Base-by-base conservation (phyloP, 2,329 filamentous ascomycete species). In the Arachnopeziza araneosa region DNA sequence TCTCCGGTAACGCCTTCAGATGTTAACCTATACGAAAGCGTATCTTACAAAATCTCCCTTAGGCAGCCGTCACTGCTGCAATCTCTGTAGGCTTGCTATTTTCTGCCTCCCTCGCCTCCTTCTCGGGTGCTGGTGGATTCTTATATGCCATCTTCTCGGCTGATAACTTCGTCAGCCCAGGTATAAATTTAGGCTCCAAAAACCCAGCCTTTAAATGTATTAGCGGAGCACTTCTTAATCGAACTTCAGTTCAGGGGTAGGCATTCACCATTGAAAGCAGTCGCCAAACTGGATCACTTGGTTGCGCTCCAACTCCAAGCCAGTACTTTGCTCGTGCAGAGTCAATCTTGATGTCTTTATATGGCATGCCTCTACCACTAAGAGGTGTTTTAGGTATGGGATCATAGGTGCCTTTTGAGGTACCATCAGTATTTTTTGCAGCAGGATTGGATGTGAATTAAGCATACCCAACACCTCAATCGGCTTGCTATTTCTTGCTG, bases 281-380 rank as follows among this genome's bases (percentile, higher is more conserved):
- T 72, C 91, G 83, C 93, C 93, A 96, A 44, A 89, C 90, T 2
- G 90, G 87, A 67, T 97, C 91, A 64, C 89, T 93, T 10, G 95
- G 95, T 77, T 99, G 95, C 59, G 95, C 95, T 0, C 95, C 95
- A 2, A 98, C 93, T 73, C 95, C 95, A 44, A 99, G 82, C 95
- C 95, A 99, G 79, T 99, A 99, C 75, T 89, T 88, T 60, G 93
- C 90, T 62, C 95, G 82, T 66, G 84, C 79, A 8, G 83, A 79
- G 75, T 99, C 95, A 17, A 99, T 82, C 70, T 91, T 87, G 73
- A 99, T 90, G 67, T 98, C 93, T 77, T 99, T 99, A 79, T 89
- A 91, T 59, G 90, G 83, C 60, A 86, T 84, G 21, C 85, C 84
- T n/a, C 82, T 81, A 66, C 71, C 74, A 69, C 77, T 90, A 69